Evolutionary conservation across 176 grass and related monocot genomes (phyloP), one percentile per base, ranked within the genome.

Genomic region (Pontederia crassipes): DNA sequence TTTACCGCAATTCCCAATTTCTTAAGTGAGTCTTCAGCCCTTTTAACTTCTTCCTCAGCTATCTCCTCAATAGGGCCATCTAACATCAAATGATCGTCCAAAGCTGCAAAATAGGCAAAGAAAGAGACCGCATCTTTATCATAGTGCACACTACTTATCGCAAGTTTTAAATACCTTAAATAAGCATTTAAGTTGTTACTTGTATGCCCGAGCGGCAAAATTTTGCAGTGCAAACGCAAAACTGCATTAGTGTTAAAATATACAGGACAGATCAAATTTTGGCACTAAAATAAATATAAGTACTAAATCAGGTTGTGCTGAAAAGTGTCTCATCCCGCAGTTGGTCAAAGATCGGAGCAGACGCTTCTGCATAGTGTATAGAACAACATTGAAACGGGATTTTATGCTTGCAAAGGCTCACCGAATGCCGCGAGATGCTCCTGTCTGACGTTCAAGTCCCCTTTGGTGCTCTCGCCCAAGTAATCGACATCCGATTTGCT

Each of bases 1-100:
- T 60, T 54, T 96, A 96, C 91, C 61, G 81, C 78, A 75, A 96
- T 90, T 85, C 83, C 83, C 72, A 96, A 64, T 55, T 89, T 63
- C 54, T 64, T 75, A 69, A 96, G 86, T 66, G 89, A 81, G 28
- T 24, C 62, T 62, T 87, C 86, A 61, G 91, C 91, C 69, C 87
- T 78, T 75, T 65, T 76, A 5, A 80, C 86, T 74, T 96, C 91
- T 82, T 84, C 74, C 75, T 72, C 74, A 14, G 91, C 91, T 78
- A 96, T 87, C 78, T 96, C 80, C 85, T 90, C 91, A 77, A 96
- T 96, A 46, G 83, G 86, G 46, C 91, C 91, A 58, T 86, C 80
- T 62, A 96, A 57, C 59, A 75, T 71, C 27, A 78, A 68, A 48
- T 67, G 56, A 24, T 69, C 80, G 70, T 87, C 72, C 66, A 74